Evolutionary conservation across 257 asterid genomes (phyloP), one percentile per base, ranked within the genome.

Genomic region (Cruciata laevipes): DNA sequence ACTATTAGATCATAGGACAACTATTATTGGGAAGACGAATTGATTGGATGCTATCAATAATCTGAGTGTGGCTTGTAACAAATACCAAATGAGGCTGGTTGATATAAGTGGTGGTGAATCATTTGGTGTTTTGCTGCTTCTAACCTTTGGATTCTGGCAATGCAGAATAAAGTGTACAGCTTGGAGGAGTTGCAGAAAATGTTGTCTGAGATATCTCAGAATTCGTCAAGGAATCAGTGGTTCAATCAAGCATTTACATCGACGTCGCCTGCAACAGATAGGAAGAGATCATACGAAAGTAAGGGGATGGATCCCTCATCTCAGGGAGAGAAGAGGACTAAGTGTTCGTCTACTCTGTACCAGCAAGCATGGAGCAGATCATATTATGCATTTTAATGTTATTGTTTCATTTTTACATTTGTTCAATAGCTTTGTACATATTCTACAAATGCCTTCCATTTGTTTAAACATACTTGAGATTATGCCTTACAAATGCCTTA

Each of bases 171-270:
- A 76, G 80, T 17, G 42, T 83, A 78, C 72, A 86, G 86, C 55
- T 14, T 81, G 68, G 81, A 81, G 64, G 97, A 93, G 62, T 74
- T 93, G 6, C 97, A 85, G 52, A 66, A 65, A 62, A 85, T 90
- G 95, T 87, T 89, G 47, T 83, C 84, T 84, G 94, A 89, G 56
- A 85, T 93, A 96, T 85, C 90, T n/a, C n/a, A n/a, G n/a, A n/a
- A n/a, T n/a, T n/a, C n/a, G n/a, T n/a, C n/a, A n/a, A n/a, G n/a
- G n/a, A n/a, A n/a, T n/a, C n/a, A 61, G 58, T 79, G 83, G 85
- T 71, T 42, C 8, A 68, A 65, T 24, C 76, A 71, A 47, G 20
- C 77, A 14, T 74, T 69, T 37, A 63, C 71, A 10, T 11, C 78
- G 0, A 68, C 60, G 24, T 33, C 77, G 0, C 31, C 21, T 6